Conservation (phyloP, 768 basidiomycete genomes). For the Dacryopinax spathularia region DNA sequence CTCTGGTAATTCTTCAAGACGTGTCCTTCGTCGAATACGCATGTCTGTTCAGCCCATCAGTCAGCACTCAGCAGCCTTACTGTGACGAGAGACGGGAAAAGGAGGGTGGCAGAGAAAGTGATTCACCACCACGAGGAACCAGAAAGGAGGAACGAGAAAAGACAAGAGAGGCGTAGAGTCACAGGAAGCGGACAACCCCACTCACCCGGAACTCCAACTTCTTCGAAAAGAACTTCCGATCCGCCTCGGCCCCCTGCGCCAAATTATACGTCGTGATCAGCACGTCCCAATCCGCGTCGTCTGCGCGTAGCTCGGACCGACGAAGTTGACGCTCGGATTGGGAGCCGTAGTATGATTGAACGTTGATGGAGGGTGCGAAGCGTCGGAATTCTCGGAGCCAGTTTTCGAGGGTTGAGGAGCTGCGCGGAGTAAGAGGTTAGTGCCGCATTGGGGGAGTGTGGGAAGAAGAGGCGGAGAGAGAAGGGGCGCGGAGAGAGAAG, state of each 20-base stretch:
- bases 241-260: conserved; percentile 71
- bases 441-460: no score
- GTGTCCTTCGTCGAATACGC: conserved; percentile 94
- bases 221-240: conserved; percentile 78
- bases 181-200: neutral
- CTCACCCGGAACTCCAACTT: conserved; percentile 78
- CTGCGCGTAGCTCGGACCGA: conserved; percentile 49
- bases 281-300: conserved; percentile 67
- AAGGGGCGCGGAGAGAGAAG: no score
- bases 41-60: conserved; percentile 45
- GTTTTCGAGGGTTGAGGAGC: conserved; percentile 92
- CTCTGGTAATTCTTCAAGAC: conserved; percentile 94
- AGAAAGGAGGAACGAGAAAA: neutral
- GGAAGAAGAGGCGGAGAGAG: no score
- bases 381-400: conserved; percentile 94
- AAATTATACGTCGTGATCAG: conserved; percentile 93
- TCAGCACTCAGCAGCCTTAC: no score
- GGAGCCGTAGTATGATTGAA: conserved; percentile 86
- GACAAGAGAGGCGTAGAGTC: neutral
- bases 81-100: no score
- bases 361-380: conserved; percentile 72
- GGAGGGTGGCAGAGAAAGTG: no score
- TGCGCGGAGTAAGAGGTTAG: conserved; percentile 23
- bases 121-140: no score
- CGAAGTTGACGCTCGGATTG: conserved; percentile 71